Evolutionary conservation across 1,139 yeast species (phyloP), one percentile per base, ranked within the genome.

Genomic region (Blastobotrys serpentis): DNA sequence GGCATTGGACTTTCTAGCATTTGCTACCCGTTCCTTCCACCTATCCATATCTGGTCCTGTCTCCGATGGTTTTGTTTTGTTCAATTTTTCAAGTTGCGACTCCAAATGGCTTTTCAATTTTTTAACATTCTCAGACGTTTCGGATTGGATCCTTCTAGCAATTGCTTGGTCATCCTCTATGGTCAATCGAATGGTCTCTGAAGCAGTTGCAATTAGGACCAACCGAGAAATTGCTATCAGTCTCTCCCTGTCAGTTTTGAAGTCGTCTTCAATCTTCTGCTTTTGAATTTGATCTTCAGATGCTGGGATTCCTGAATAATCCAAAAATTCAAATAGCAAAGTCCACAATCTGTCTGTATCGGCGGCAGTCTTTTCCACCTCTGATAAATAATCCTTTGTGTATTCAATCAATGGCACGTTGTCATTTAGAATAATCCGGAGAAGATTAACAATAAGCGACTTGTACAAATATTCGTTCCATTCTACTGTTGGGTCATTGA

Each of bases 391-490:
- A 46, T 19, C 44, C 48, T 51, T 59, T 1, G 56, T 52, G 25
- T 58, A 55, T 37, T 48, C 55, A 23, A 62, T 52, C 25, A 58
- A 48, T 3, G 68, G 67, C 26, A 47, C 54, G 8, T 56, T 44
- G 50, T 69, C 73, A 48, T 65, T 62, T 25, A 57, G 56, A 11
- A 70, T 51, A 11, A 69, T 55, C 39, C 61, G 51, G 32, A 70
- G 48, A 32, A 70, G 53, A 8, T 66, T 53, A 10, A 63, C 54
- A n/a, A 62, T 55, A 8, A 66, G 57, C n/a, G 67, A 59, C 52
- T 70, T 70, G 57, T 58, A 65, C 41, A 69, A 56, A 45, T 61
- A 61, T 48, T 63, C 70, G 47, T 60, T 60, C 73, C 74, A 70
- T 8, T 61, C 62, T 19, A 54, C 54, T 8, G 63, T 56, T 14